Base-by-base conservation (phyloP, 2,329 filamentous ascomycete genomes). In the Cladophialophora carrionii region DNA sequence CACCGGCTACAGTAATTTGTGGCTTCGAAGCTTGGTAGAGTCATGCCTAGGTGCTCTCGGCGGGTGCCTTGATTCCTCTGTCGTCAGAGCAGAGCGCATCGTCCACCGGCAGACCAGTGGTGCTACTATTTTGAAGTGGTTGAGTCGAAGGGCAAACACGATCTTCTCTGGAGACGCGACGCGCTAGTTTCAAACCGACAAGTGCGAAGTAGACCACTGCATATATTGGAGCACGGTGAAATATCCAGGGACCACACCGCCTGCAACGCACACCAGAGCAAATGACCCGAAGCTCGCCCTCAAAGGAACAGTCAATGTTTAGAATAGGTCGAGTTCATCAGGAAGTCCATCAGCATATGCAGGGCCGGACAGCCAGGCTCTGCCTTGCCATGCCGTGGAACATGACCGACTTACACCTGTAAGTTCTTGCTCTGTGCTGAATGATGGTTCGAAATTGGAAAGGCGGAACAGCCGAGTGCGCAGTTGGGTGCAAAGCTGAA, bases 171-270 rank as follows among this genome's bases (percentile, higher is more conserved):
- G 22, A 51, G 48, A 60, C 57, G 57, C 57, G 57, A 60, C 57
- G 48, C 57, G 57, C 57, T 60, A 60, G 57, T 22, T 32, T 17
- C 14, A 41, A 51, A 52, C 46, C 51, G 57, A 60, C 29, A 60
- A 31, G 29, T 59, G 48, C 46, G 20, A 22, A 8, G 48, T 26
- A 54, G 29, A 54, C 22, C 26, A 29, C 26, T 22, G 26, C n/a
- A 34, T 17, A 54, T 8, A 20, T 37, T 3, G 14, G 20, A 41
- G 12, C 22, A 51, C 57, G 57, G 57, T 60, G 29, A 60, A 31
- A 20, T 29, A 41, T 48, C 24, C 31, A 60, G 46, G 46, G 26
- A 41, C 22, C 12, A 37, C 57, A 41, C 29, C 7, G 48, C 31
- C 17, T 14, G 48, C 57, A 51, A 51, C 29, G n/a, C 29, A 43